Evolutionary conservation across 164 flowering plant genomes (phyloP), one percentile per base, ranked within the genome.

Genomic region (Tinospora cordifolia): DNA sequence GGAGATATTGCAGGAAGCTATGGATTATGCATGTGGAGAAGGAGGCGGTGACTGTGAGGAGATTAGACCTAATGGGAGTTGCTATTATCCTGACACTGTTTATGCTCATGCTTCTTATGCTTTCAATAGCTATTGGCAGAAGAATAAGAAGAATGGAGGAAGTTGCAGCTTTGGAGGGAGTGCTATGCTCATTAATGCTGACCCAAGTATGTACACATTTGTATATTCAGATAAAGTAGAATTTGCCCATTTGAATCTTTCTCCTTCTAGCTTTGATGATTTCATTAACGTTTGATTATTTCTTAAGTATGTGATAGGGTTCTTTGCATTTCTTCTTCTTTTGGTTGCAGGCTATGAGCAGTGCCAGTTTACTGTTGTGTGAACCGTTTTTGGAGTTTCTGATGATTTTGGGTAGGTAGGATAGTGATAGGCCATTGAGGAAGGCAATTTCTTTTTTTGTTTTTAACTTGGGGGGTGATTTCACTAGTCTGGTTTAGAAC

Each of bases 61-160:
- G 71, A 89, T 94, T 69, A 54, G 1, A 77, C 90, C 97, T 34
- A 62, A 76, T 38, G 99, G 95, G 26, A 87, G 72, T 63, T 94
- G 98, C 71, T 90, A 80, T 81, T 22, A 64, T 30, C 97, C 99
- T 2, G 84, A 92, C 70, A 80, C 87, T 2, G 70, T 81, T 34
- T 83, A 85, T 27, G 90, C 95, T 21, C 98, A 94, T 84, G 92
- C 97, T 51, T 92, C 98, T 34, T 94, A 80, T 81, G 98, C 98
- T 46, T 90, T 94, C 84, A 94, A 94, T 63, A 90, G 93, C 66
- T 94, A 88, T 66, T 94, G 92, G 93, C 99, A 94, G 81, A 89
- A 84, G 83, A 81, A 76, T 71, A 89, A 90, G 86, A 75, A 73
- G 47, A 80, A 63, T 70, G 98, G 96, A 25, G 98, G 97, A 17